phyloP scores from a whole-genome alignment of 257 asterid species.

The Solanum bulbocastanum region DNA sequence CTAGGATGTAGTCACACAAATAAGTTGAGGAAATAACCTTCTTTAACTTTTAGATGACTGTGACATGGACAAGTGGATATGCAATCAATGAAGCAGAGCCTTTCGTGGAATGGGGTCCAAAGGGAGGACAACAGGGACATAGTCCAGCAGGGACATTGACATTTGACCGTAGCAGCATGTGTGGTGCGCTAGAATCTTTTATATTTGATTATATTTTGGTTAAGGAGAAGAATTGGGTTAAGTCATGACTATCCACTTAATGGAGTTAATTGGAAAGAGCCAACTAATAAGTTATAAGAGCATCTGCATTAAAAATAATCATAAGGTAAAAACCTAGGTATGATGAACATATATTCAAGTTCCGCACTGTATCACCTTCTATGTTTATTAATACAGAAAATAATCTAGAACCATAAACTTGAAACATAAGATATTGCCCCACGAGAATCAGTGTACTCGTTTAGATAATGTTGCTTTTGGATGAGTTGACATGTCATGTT shows the following conservation, averaged over 20 bases:
- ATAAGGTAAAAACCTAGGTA: neutral
- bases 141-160: slow-evolving; percentile 83
- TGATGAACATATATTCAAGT: neutral
- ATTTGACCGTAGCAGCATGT: slow-evolving; percentile 71
- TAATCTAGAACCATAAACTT: neutral
- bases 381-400: neutral
- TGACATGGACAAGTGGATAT: slow-evolving; percentile 96
- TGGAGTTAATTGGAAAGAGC: neutral
- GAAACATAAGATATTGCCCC: neutral
- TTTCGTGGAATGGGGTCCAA: slow-evolving; percentile 76
- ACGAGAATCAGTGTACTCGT: neutral
- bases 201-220: neutral
- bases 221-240: neutral
- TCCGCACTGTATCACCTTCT: neutral
- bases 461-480: neutral
- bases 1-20: neutral
- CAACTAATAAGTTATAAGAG: neutral
- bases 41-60: slow-evolving; percentile 59
- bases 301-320: neutral
- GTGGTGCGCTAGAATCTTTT: slow-evolving; percentile 44
- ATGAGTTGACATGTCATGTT: neutral
- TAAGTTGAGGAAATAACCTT: neutral
- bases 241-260: neutral
- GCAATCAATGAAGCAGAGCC: slow-evolving; percentile 52
- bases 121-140: slow-evolving; percentile 40